Percentiles rank a stretch among this genome's conserved stretches.
phyloP scores from a whole-genome alignment of 148 eudicot genomes.

The Nepenthes gracilis region DNA sequence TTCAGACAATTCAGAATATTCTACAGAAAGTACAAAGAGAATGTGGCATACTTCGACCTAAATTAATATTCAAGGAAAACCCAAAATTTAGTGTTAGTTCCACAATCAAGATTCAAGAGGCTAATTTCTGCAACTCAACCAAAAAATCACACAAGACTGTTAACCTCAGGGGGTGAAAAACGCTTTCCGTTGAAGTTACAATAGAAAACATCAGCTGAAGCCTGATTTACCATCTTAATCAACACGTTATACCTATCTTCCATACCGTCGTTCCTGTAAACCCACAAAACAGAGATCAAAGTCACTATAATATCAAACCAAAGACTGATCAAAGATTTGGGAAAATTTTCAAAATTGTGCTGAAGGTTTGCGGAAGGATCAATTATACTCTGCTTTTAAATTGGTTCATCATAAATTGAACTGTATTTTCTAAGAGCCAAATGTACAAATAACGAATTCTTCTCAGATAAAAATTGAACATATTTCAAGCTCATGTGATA shows the following conservation, averaged over 20 bases:
- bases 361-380: too few species aligned
- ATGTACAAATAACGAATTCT: too few species aligned
- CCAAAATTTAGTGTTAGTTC: too few species aligned
- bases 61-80: background rate
- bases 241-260: conserved; percentile 88
- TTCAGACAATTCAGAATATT: conserved; percentile 48
- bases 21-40: conserved; percentile 38
- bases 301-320: background rate
- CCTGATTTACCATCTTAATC: conserved; percentile 46
- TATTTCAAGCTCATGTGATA: too few species aligned
- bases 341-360: too few species aligned
- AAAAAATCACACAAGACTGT: background rate
- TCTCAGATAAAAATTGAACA: too few species aligned
- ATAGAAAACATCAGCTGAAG: conserved; percentile 66
- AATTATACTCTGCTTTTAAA: too few species aligned
- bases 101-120: too few species aligned
- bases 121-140: background rate
- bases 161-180: conserved; percentile 73
- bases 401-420: too few species aligned
- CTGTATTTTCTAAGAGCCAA: too few species aligned
- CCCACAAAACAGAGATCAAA: conserved; percentile 4
- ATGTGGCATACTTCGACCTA: conserved; percentile 89
- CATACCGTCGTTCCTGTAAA: conserved; percentile 66
- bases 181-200: conserved; percentile 66
- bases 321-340: background rate